phyloP scores from a whole-genome alignment of 1,139 yeast species.

The Eremothecium coryli region DNA sequence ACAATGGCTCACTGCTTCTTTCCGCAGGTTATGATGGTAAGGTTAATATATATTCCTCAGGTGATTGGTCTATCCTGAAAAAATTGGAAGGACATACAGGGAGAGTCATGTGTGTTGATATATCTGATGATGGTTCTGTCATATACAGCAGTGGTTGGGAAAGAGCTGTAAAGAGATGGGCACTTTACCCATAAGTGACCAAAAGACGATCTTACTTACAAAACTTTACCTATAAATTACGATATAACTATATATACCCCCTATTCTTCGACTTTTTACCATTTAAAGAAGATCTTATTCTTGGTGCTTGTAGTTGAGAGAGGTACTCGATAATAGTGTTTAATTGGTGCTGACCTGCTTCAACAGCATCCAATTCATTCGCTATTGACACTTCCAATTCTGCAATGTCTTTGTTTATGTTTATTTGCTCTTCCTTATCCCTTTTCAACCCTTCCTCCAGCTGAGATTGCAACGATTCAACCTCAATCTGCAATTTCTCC shows the following conservation, averaged over 20 bases:
- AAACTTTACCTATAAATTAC: neutral
- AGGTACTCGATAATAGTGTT: constrained; percentile 13
- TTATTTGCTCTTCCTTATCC: constrained; percentile 20
- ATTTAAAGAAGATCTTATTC: constrained; percentile 17
- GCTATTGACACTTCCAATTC: constrained; percentile 27
- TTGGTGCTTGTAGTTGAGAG: constrained; percentile 18
- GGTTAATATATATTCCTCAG: constrained; percentile 58
- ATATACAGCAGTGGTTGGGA: constrained; percentile 79
- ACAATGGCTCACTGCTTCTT: constrained; percentile 43
- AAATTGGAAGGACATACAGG: constrained; percentile 57
- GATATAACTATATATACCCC: neutral
- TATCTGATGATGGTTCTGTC: constrained; percentile 35
- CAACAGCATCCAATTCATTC: constrained; percentile 17
- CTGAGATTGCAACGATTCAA: constrained; percentile 24
- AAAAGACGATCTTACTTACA: constrained; percentile 1
- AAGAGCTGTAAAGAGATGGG: constrained; percentile 61
- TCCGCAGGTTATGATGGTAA: constrained; percentile 66
- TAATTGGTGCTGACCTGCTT: constrained; percentile 15
- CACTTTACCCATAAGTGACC: constrained; percentile 5
- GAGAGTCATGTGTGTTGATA: constrained; percentile 65
- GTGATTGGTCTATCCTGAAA: constrained; percentile 56
- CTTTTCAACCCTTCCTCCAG: constrained; percentile 11
- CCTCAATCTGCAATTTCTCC: constrained; percentile 29
- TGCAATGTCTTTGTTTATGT: constrained; percentile 26
- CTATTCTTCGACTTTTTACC: constrained; percentile 8